A percentile compares a stretch with the other conserved stretches of the same genome.
phyloP scores from a whole-genome alignment of 202 grass and related monocot species.

The Carex sylvatica region DNA sequence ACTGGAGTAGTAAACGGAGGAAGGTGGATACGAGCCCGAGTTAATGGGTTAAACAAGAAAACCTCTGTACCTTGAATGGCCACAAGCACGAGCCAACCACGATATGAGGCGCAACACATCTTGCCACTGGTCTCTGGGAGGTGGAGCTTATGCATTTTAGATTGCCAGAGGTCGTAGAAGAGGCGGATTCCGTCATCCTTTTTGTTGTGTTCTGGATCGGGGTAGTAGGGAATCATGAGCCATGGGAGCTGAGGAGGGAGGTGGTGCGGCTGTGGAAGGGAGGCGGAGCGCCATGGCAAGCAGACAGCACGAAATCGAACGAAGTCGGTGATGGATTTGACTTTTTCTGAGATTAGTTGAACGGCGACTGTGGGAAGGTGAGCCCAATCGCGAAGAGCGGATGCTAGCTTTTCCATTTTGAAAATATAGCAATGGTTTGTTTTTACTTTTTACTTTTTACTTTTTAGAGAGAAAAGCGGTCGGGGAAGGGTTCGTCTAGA shows the following conservation, averaged over 20 bases:
- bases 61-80: neutral
- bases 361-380: neutral
- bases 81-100: neutral
- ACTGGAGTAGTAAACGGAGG: neutral
- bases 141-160: conserved; percentile 10
- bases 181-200: neutral
- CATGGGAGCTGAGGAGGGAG: neutral
- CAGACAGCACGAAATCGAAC: conserved; percentile 3
- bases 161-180: conserved; percentile 2
- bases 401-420: neutral
- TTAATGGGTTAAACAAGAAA: neutral
- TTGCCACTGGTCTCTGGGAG: neutral
- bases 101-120: neutral
- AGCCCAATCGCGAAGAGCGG: neutral
- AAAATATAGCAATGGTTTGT: neutral
- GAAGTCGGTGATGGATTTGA: neutral
- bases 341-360: conserved; percentile 3
- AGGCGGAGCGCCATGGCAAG: neutral
- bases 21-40: neutral
- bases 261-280: neutral
- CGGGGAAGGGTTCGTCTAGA: no score
- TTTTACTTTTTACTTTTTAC: no score
- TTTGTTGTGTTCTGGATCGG: no score
- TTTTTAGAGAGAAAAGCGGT: no score
- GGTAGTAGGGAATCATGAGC: conserved; percentile 2